Evolutionary conservation across 805 yeast genomes (phyloP), one percentile per base, ranked within the genome.

Genomic region (Candida khao-thaluensis): DNA sequence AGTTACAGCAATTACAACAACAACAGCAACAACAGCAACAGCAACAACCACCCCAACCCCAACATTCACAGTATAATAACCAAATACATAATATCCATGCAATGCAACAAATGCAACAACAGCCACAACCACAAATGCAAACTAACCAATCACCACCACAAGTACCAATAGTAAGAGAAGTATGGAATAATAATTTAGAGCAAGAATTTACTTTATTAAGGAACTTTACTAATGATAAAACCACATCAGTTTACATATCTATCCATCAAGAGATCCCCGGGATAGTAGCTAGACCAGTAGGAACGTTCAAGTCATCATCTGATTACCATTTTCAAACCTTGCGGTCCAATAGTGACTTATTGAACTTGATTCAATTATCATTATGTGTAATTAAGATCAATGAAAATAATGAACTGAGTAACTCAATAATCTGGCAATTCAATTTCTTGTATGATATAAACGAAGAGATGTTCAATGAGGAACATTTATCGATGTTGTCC

Each of bases 321-420:
- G 98, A 93, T 60, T 93, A 89, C 62, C 98, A 93, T 60, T 93
- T 91, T 57, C 99, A 93, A 62, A 91, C 98, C 0, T 74, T 93
- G 64, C 76, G 99, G 55, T 74, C 95, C 7, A 93, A 93, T 59
- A 85, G 93, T 3, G 99, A 93, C 60, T 71, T 93, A 40, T 64
- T 90, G 49, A 82, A 83, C 51, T 77, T 93, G 42, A 82, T 93
- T 40, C 99, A 93, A 62, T 74, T 93, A 39, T 57, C 65, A 2
- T 56, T 69, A 35, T 69, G 74, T 48, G 64, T 64, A 3, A 59
- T 65, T 12, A 67, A 66, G 45, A 51, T 66, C 26, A 44, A 47
- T 24, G 57, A 56, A 46, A 54, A 60, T 34, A 58, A 60, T 43
- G 71, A 65, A 45, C 48, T 61, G 32, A 95, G 95, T 17, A 69